Conservation (phyloP, 73 alveolate genomes). For the Blepharisma stoltei region DNA sequence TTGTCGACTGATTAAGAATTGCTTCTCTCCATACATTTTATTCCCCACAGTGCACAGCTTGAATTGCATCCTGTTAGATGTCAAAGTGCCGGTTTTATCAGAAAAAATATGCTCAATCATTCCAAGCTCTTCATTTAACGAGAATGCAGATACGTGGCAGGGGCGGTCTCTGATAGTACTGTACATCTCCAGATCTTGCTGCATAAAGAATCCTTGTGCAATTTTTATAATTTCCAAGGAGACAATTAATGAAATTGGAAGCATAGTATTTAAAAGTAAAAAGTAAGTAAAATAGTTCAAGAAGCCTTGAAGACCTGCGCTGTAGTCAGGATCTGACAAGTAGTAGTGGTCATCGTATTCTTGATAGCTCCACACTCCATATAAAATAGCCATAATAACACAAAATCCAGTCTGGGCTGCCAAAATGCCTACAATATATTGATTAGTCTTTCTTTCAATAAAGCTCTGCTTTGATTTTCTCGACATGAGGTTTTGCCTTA, state of each 20-base stretch:
- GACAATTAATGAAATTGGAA: slow-evolving; percentile 92
- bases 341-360: slow-evolving; percentile 38
- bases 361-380: slow-evolving; percentile 20
- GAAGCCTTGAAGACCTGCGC: slow-evolving; percentile 49
- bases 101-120: slow-evolving; percentile 73
- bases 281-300: slow-evolving; percentile 89
- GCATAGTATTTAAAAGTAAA: slow-evolving; percentile 88
- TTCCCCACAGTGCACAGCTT: slow-evolving; percentile 57
- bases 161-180: slow-evolving; percentile 67
- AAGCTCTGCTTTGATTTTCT: slow-evolving; percentile 59
- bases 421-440: slow-evolving; percentile 37
- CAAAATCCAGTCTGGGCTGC: slow-evolving; percentile 44
- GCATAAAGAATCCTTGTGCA: slow-evolving; percentile 75
- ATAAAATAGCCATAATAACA: slow-evolving; percentile 19
- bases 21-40: slow-evolving; percentile 49
- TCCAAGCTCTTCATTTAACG: slow-evolving; percentile 81
- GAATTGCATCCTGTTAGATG: slow-evolving; percentile 78
- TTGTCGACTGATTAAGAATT: slow-evolving; percentile 37
- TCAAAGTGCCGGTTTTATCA: slow-evolving; percentile 91
- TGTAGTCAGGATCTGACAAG: background rate
- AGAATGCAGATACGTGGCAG: slow-evolving; percentile 47
- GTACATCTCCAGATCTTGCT: slow-evolving; percentile 75
- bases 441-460: slow-evolving; percentile 67
- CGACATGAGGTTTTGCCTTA: slow-evolving; percentile 74
- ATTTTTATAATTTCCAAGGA: slow-evolving; percentile 92